Percentiles rank a stretch among this genome's conserved stretches.
Conservation (phyloP, 2,329 filamentous ascomycete genomes). For the Cryphonectria parasitica region DNA sequence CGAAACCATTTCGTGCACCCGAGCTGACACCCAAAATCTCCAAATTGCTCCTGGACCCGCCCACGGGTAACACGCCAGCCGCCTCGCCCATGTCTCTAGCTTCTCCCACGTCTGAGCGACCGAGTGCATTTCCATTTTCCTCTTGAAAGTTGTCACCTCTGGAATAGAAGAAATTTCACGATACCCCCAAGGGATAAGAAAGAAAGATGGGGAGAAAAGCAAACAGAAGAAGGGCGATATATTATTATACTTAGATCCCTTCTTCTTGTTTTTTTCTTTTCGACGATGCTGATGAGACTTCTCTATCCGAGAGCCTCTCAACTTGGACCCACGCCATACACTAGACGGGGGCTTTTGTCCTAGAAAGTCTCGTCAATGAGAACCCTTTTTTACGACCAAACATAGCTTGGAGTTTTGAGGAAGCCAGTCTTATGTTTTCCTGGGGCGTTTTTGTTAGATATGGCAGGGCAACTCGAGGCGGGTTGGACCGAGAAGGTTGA, state of each 20-base stretch:
- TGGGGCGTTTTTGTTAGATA: neutral
- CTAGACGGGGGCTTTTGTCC: neutral
- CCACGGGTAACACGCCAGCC: slow-evolving; percentile 16
- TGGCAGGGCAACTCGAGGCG: neutral
- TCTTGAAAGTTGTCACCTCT: neutral
- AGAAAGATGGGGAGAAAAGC: neutral
- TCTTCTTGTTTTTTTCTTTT: neutral
- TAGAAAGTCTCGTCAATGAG: neutral
- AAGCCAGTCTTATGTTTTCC: neutral
- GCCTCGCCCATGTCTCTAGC: slow-evolving; percentile 22
- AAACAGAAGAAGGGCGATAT: neutral
- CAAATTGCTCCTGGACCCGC: slow-evolving; percentile 50
- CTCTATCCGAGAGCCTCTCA: neutral
- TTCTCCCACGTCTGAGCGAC: neutral
- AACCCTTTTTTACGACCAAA: neutral
- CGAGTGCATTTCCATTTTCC: neutral
- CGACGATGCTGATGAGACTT: neutral
- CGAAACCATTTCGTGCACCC: slow-evolving; percentile 79
- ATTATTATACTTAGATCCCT: neutral
- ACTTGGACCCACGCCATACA: neutral
- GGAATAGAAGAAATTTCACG: neutral
- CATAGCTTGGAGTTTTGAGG: neutral
- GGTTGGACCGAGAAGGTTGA: neutral
- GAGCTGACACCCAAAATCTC: slow-evolving; percentile 71
- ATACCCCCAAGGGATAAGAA: neutral